phyloP scores from a whole-genome alignment of 352 stramenopile genomes.

The Peronospora destructor region DNA sequence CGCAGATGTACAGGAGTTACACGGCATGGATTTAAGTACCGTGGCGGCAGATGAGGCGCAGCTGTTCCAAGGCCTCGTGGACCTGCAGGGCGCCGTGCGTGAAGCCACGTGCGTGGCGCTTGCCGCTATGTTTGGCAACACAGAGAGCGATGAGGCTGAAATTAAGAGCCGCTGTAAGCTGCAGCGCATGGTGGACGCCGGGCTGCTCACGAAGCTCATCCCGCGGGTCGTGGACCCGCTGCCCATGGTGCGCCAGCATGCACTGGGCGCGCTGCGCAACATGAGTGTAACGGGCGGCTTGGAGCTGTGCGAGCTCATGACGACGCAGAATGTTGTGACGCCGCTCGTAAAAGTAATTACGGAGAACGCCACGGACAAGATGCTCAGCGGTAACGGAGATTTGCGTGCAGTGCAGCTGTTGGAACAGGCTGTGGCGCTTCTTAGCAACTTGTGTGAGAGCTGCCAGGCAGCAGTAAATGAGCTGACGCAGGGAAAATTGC shows the following conservation, averaged over 20 bases:
- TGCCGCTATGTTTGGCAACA: constrained; percentile 75
- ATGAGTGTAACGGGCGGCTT: constrained; percentile 82
- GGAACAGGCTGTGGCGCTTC: constrained; percentile 72
- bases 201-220: constrained; percentile 77
- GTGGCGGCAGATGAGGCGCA: constrained; percentile 54
- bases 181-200: constrained; percentile 67
- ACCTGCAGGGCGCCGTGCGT: constrained; percentile 72
- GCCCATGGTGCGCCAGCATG: constrained; percentile 79
- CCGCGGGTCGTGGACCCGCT: constrained; percentile 78
- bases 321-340: constrained; percentile 63
- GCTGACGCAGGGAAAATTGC: constrained; percentile 63
- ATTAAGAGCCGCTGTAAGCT: constrained; percentile 51
- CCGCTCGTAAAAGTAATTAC: constrained; percentile 67
- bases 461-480: constrained; percentile 74
- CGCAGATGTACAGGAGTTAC: constrained; percentile 54
- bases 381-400: constrained; percentile 53
- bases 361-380: constrained; percentile 45
- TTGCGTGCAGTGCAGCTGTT: constrained; percentile 65
- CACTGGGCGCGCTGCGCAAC: constrained; percentile 76
- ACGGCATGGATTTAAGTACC: constrained; percentile 33
- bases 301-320: constrained; percentile 80
- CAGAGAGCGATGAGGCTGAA: constrained; percentile 53
- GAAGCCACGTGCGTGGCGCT: constrained; percentile 82
- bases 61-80: constrained; percentile 64
- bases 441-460: constrained; percentile 81